Evolutionary conservation across 306 rosid species (phyloP), one percentile per base, ranked within the genome.

Genomic region (Acacia confusa): DNA sequence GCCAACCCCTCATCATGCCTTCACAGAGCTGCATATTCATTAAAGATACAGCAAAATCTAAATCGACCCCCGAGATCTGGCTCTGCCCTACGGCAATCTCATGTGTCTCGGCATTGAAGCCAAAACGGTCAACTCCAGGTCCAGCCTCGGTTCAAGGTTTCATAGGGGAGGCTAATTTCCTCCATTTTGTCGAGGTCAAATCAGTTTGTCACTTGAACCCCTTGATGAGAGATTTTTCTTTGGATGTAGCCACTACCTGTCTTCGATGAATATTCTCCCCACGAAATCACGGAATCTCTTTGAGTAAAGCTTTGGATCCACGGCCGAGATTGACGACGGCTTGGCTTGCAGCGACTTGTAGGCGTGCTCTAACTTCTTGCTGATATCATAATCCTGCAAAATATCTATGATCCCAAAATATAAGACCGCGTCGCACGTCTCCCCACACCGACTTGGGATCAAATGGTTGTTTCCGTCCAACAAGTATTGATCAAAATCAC

Each of bases 401-500:
- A 94, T 96, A 94, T 96, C 99, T 9, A 96, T 96, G 65, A 96
- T 88, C 75, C 99, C 99, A 74, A 91, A 93, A 80, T 96, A 96
- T 4, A 96, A 87, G 79, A 96, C 92, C 25, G 88, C 94, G 15
- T 96, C 98, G 7, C 78, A 88, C 38, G 84, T 41, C 80, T 96
- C 99, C 3, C 94, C 94, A 9, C 91, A 82, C 63, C 92, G 82
- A 77, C 90, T 88, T 64, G 97, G 94, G 81, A 87, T 87, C 81
- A 86, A 90, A 79, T 87, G 94, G 80, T 90, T 92, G 24, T 84
- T 80, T 60, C 94, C 94, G n/a, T 87, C 89, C 0, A 88, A 80
- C 5, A 85, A 85, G 85, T 96, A 93, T 57, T 89, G 97, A 88
- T 94, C 97, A 1, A 92, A 93, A 83, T 92, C 97, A 25, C 98